Evolutionary conservation across 371 early-diverging fungal species (phyloP).

Genomic region (Mortierella sp.): DNA sequence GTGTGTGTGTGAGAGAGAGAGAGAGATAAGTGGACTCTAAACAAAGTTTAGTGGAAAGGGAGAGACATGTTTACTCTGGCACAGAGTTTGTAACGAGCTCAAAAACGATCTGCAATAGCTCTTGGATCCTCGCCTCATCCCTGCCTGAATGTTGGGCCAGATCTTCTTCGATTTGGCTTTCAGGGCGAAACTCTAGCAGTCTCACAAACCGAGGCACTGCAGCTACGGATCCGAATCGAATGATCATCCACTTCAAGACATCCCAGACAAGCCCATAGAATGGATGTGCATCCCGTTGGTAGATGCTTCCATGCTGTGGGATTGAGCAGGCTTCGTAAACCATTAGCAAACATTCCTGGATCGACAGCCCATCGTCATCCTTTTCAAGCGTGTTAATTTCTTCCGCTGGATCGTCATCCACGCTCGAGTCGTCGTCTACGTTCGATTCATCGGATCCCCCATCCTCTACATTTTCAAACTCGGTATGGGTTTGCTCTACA

Average conservation of each 20-base stretch:
- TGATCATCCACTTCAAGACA: constrained; percentile 18
- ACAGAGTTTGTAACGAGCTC: constrained; percentile 15
- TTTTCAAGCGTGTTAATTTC: too few species aligned
- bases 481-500: too few species aligned
- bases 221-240: constrained; percentile 28
- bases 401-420: too few species aligned
- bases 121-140: constrained; percentile 35
- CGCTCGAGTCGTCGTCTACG: too few species aligned
- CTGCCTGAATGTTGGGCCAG: not conserved
- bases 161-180: not conserved
- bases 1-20: too few species aligned
- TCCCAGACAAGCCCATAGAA: constrained; percentile 39
- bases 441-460: too few species aligned
- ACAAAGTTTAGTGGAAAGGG: too few species aligned
- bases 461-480: too few species aligned
- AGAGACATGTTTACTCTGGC: not conserved
- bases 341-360: constrained; percentile 37
- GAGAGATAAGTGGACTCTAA: too few species aligned
- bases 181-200: constrained; percentile 8
- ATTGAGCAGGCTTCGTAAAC: constrained; percentile 36
- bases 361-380: constrained; percentile 6
- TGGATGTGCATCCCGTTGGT: constrained; percentile 16
- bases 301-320: constrained; percentile 16
- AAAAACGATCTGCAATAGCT: constrained; percentile 23
- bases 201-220: constrained; percentile 18